Conservation (phyloP, 148 eudicot genomes). For the Chenopodium formosanum region DNA sequence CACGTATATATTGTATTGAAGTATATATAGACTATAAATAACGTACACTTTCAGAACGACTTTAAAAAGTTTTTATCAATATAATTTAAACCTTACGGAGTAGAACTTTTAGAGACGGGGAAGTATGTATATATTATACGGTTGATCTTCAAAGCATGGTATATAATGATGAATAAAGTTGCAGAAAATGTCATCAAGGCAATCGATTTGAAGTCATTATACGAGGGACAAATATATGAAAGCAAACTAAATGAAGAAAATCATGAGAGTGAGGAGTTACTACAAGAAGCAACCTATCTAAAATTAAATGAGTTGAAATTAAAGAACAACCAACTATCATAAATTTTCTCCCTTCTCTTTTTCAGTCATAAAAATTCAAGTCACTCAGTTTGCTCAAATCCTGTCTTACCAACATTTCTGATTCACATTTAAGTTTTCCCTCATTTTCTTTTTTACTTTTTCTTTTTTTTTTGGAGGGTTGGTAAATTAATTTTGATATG, state of each 20-base stretch:
- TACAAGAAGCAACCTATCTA: conserved; percentile 30
- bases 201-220: neutral
- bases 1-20: no score
- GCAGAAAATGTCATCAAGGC: conserved; percentile 5
- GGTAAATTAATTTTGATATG: conserved; percentile 7
- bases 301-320: conserved; percentile 25
- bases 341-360: conserved; percentile 21
- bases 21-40: no score
- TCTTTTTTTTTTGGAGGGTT: neutral
- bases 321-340: conserved; percentile 30
- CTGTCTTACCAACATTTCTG: conserved; percentile 23
- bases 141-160: no score
- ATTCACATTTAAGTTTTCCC: conserved; percentile 20
- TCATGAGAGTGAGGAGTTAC: conserved; percentile 35
- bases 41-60: no score
- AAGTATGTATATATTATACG: no score
- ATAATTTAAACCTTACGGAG: no score
- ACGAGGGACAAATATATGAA: conserved; percentile 20
- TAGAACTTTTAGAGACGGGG: no score
- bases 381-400: conserved; percentile 25
- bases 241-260: conserved; percentile 29
- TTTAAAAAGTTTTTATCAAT: no score
- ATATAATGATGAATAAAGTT: neutral
- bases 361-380: conserved; percentile 21
- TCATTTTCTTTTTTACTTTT: neutral